Base-by-base conservation (phyloP, 495 filamentous ascomycete species). In the Pyronema omphalodes region DNA sequence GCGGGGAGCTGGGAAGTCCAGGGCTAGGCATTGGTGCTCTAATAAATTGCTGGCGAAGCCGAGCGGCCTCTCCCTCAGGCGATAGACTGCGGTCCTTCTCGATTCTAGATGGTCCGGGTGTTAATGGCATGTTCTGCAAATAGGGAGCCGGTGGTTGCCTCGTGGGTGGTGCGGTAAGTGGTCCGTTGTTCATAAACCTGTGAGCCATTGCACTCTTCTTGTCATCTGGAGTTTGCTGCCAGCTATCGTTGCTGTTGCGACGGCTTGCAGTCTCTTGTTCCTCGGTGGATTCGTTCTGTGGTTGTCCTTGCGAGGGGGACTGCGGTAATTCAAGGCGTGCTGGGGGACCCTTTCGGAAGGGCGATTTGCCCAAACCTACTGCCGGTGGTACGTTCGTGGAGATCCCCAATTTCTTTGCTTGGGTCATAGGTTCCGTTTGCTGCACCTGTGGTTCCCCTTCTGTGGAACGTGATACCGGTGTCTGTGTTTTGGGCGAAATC, bases 1-100 rank as follows among this genome's bases (percentile, higher is more conserved):
- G 76, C 19, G 91, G 91, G 62, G 93, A 96, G 33, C 83, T 68
- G 0, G 91, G 91, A 46, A 98, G 70, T 19, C 91, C 91, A 17
- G 89, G 86, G 55, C 85, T 94, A 37, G 61, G 60, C 70, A 88
- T 74, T 34, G 88, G 71, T 34, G 50, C 58, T 51, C 58, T 57
- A 9, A 52, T 56, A 51, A 66, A 65, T 23, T 58, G 59, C 19
- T 59, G 56, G 19, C 44, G 57, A 18, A 64, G 60, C 18, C 54
- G 54, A 14, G 57, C 12, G 35, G 50, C 7, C 11, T 40, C 47
- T 12, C 11, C 18, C 3, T 50, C 47, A 36, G 47, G 47, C 18
- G 47, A 50, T 11, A 50, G 29, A 11, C 47, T 50, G 9, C 18
- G 44, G 44, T 9, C 9, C 44, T 11, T 50, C 9, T 50, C 19